Evolutionary conservation across 169 alveolate species (phyloP).

Genomic region (Plasmodium yoelii): DNA sequence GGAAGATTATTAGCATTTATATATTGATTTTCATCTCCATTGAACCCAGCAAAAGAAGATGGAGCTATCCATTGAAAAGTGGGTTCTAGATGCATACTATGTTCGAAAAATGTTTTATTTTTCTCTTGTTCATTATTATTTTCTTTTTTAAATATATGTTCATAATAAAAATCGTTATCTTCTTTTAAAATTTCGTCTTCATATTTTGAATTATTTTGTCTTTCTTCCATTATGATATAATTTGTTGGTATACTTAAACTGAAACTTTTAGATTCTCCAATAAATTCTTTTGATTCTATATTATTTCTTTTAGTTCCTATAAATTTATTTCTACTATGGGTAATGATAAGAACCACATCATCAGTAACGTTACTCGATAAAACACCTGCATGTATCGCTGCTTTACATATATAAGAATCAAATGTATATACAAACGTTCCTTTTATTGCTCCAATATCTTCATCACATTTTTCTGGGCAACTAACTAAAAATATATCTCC

Average conservation of each 20-base stretch:
- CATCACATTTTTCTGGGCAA: slow-evolving; percentile 77
- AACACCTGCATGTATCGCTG: slow-evolving; percentile 93
- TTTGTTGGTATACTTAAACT: slow-evolving; percentile 64
- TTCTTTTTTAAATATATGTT: neutral
- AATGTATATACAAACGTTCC: slow-evolving; percentile 92
- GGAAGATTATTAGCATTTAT: slow-evolving; percentile 81
- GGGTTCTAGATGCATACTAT: slow-evolving; percentile 13
- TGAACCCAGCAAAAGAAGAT: slow-evolving; percentile 76
- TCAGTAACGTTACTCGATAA: slow-evolving; percentile 83
- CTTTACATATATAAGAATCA: slow-evolving; percentile 92
- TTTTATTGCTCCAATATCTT: slow-evolving; percentile 78
- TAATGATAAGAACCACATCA: slow-evolving; percentile 76
- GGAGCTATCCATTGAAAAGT: slow-evolving; percentile 75
- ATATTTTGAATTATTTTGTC: slow-evolving; percentile 43
- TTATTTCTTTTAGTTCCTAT: slow-evolving; percentile 63
- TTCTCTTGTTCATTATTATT: neutral
- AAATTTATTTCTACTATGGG: slow-evolving; percentile 42
- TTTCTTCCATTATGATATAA: slow-evolving; percentile 40
- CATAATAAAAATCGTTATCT: slow-evolving; percentile 10
- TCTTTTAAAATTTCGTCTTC: slow-evolving; percentile 23
- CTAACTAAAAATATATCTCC: slow-evolving; percentile 77
- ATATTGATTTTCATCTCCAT: slow-evolving; percentile 80
- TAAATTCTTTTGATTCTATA: slow-evolving; percentile 61
- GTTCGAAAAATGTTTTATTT: neutral
- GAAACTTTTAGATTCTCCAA: slow-evolving; percentile 45